These are phyloP conservation scores for Dinochytrium kinnereticum DNA, from an alignment of 371 early-diverging fungal genomes.

Conservation along the genomic window DNA sequence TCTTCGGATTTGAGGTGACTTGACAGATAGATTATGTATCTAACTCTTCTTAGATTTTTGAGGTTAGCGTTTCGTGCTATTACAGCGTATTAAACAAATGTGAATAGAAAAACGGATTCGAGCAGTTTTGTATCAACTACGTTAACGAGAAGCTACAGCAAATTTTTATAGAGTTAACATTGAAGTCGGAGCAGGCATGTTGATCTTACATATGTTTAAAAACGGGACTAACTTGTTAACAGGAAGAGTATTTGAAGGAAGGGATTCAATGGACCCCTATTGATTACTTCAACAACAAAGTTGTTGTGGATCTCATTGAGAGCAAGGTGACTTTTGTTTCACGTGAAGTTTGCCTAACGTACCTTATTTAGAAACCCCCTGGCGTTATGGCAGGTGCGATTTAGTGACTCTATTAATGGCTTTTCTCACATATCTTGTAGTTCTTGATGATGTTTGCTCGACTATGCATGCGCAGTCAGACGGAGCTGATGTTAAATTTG, in stretches of 20 bases:
- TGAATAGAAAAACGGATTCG: constrained; percentile 96
- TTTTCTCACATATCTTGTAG: constrained; percentile 29
- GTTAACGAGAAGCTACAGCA: constrained; percentile 99
- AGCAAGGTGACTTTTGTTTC: constrained; percentile 61
- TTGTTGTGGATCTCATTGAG: constrained; percentile 97
- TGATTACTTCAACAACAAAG: constrained; percentile 98
- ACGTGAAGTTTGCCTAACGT: background rate
- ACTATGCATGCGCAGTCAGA: constrained; percentile 62
- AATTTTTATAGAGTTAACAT: constrained; percentile 98
- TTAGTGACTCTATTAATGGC: background rate
- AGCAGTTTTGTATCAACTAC: constrained; percentile 99
- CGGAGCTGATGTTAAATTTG: constrained; percentile 57
- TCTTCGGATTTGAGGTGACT: constrained; percentile 88
- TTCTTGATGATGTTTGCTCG: constrained; percentile 71
- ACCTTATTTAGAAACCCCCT: constrained; percentile 44
- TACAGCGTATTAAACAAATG: background rate
- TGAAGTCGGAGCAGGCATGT: constrained; percentile 89
- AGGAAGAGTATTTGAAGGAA: constrained; percentile 95
- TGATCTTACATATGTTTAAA: background rate
- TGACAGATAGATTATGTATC: constrained; percentile 35
- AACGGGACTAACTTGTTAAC: background rate
- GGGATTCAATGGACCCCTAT: constrained; percentile 99
- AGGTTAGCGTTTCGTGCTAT: constrained; percentile 35
- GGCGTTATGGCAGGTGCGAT: constrained; percentile 53
- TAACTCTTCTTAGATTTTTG: constrained; percentile 52